phyloP scores from a whole-genome alignment of 441 rosid species.

The Eutrema salsugineum region DNA sequence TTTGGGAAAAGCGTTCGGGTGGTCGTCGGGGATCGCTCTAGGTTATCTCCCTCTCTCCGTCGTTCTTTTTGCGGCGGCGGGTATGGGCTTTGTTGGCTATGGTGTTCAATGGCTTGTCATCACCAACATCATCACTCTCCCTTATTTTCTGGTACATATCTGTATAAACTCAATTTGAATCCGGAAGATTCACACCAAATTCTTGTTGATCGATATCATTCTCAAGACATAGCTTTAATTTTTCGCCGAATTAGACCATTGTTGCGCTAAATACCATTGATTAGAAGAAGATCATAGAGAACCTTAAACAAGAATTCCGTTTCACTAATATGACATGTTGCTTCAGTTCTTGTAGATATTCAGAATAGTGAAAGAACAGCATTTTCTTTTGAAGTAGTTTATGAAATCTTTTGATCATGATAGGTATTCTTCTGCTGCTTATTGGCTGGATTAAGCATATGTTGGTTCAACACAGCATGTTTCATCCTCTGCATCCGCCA shows the following conservation, averaged over 20 bases:
- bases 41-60: constrained; percentile 61
- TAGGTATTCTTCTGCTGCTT: constrained; percentile 84
- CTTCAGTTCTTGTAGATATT: background rate
- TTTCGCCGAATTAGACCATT: background rate
- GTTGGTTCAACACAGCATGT: constrained; percentile 99
- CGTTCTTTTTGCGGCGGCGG: constrained; percentile 77
- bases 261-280: background rate
- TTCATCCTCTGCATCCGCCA: constrained; percentile 84
- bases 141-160: constrained; percentile 64
- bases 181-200: background rate
- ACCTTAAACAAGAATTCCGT: background rate
- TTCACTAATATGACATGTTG: background rate
- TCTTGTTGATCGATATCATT: background rate
- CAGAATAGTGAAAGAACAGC: background rate
- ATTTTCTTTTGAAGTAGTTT: background rate
- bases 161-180: background rate
- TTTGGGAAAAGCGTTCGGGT: constrained; percentile 85
- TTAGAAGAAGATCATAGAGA: background rate
- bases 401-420: background rate
- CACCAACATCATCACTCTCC: constrained; percentile 55
- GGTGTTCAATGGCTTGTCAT: constrained; percentile 88
- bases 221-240: background rate
- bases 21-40: constrained; percentile 89
- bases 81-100: constrained; percentile 78
- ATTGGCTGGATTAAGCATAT: constrained; percentile 89